Conservation (phyloP, 2,329 filamentous ascomycete species). For the Magnaporthiopsis rhizophila region DNA sequence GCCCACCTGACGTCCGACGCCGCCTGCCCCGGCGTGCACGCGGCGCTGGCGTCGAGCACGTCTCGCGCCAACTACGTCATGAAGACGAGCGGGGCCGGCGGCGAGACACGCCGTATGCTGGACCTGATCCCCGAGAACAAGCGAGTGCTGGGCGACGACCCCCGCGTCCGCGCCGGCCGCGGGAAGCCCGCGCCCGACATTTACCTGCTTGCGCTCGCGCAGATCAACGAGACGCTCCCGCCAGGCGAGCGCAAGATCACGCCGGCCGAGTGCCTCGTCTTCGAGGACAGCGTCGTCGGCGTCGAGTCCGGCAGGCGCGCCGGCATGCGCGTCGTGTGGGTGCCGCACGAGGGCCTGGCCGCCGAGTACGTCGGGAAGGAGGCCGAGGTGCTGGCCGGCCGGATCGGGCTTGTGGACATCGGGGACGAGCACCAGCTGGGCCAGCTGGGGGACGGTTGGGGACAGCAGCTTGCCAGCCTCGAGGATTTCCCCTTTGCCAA, state of each 20-base stretch:
- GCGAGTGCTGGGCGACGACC: slow-evolving; percentile 58
- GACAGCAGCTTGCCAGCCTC: slow-evolving; percentile 24
- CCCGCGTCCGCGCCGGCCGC: slow-evolving; percentile 49
- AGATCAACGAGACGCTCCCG: slow-evolving; percentile 49
- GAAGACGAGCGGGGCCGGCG: slow-evolving; percentile 39
- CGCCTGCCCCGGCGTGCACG: slow-evolving; percentile 31
- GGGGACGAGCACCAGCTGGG: slow-evolving; percentile 25
- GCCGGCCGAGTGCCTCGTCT: slow-evolving; percentile 50
- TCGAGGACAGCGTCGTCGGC: slow-evolving; percentile 52
- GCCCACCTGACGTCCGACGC: slow-evolving; percentile 27
- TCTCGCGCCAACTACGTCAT: slow-evolving; percentile 50
- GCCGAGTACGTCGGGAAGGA: slow-evolving; percentile 24
- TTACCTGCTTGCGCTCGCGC: slow-evolving; percentile 58
- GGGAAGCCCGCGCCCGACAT: slow-evolving; percentile 70
- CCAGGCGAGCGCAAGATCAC: slow-evolving; percentile 39
- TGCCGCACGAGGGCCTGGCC: slow-evolving; percentile 53
- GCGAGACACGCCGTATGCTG: slow-evolving; percentile 19
- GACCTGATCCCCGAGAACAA: slow-evolving; percentile 42
- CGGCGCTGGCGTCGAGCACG: slow-evolving; percentile 61
- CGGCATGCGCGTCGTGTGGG: slow-evolving; percentile 68
- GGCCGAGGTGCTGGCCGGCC: slow-evolving; percentile 23
- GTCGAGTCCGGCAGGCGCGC: slow-evolving; percentile 63
- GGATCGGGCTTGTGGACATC: slow-evolving; percentile 17
- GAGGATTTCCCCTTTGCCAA: slow-evolving; percentile 23
- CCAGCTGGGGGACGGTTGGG: slow-evolving; percentile 29